Percentiles rank a stretch among this genome's conserved stretches.
These are phyloP conservation scores for Pseudogymnoascus verrucosus DNA, from an alignment of 2,329 filamentous ascomycete genomes.

Conservation along the genomic window DNA sequence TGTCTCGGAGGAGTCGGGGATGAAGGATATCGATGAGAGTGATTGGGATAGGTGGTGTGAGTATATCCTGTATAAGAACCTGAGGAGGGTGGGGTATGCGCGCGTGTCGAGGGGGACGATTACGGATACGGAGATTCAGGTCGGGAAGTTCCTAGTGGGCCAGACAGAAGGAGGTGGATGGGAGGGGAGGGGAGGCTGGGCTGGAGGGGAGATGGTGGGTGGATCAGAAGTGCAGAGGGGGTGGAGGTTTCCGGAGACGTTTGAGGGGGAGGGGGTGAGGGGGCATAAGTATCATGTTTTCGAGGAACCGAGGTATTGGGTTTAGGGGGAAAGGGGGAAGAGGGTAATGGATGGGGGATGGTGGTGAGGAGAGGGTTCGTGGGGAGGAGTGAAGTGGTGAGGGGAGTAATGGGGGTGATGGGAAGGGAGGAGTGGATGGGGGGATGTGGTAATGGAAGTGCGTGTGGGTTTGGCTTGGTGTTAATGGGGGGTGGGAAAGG, in stretches of 20 bases:
- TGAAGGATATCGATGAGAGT: conserved; percentile 86
- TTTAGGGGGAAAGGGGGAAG: neutral
- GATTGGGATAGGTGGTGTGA: conserved; percentile 99
- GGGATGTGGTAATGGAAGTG: neutral
- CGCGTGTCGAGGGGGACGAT: conserved; percentile 83
- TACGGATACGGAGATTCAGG: conserved; percentile 94
- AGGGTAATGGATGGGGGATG: neutral
- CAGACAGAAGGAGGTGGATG: conserved; percentile 50
- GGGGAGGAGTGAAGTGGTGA: neutral
- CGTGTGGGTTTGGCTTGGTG: neutral
- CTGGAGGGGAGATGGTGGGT: conserved; percentile 54
- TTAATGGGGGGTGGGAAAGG: neutral
- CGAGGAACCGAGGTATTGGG: conserved; percentile 71
- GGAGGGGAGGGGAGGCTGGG: no score
- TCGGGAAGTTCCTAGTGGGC: conserved; percentile 88
- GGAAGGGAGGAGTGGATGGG: neutral
- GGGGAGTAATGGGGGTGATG: neutral
- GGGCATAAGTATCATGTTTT: conserved; percentile 95
- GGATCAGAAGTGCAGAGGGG: conserved; percentile 65
- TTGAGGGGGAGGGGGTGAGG: conserved; percentile 76
- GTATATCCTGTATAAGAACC: conserved; percentile 90
- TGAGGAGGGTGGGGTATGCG: conserved; percentile 82
- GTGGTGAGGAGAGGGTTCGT: no score
- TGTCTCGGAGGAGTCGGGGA: conserved; percentile 75
- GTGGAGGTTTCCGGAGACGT: conserved; percentile 74